Evolutionary conservation across 371 early-diverging fungal genomes (phyloP), one percentile per base, ranked within the genome.

Genomic region (Mortierella sp.): DNA sequence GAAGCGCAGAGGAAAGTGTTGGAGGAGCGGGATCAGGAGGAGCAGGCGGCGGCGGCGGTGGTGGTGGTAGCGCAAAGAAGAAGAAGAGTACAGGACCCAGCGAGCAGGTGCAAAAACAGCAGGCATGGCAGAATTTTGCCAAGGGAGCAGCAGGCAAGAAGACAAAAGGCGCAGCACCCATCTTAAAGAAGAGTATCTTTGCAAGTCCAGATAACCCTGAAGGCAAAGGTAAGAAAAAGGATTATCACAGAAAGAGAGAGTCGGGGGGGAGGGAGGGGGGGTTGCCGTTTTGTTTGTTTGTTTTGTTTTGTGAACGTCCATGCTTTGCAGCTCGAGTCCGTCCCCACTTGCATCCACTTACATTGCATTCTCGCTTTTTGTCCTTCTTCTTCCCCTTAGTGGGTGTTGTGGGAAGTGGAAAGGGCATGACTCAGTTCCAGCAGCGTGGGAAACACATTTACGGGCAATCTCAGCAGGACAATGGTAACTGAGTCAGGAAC

Each of bases 61-160:
- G n/a, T n/a, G n/a, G n/a, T n/a, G n/a, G n/a, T n/a, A n/a, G 47
- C 12, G 54, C 56, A 2, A 54, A 59, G 38, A 86, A 86, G 79
- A 86, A 86, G 76, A 84, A 87, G 70, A 49, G 54, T 5, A 23
- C 24, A 3, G 54, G 46, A 43, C 49, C 48, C 1, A 61, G 55
- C 31, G 94, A 92, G 69, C 90, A 90, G 55, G 83, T 86, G 18
- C 83, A 84, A 66, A 92, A 92, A 71, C 93, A 94, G 76, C 84
- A 89, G 64, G 88, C 89, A 13, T 94, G 94, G 94, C 80, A 91
- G 52, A 85, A 83, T 31, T 94, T 94, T 81, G 91, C 93, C 3
- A 84, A 82, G 23, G 83, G 85, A 1, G 59, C 80, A 48, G 76
- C 72, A 45, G 71, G 76, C 28, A 84, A 79, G 39, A 84, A 84